Percentiles rank a stretch among this genome's conserved stretches.
Conservation (phyloP, 2,329 filamentous ascomycete species). For the Fusarium palustre region DNA sequence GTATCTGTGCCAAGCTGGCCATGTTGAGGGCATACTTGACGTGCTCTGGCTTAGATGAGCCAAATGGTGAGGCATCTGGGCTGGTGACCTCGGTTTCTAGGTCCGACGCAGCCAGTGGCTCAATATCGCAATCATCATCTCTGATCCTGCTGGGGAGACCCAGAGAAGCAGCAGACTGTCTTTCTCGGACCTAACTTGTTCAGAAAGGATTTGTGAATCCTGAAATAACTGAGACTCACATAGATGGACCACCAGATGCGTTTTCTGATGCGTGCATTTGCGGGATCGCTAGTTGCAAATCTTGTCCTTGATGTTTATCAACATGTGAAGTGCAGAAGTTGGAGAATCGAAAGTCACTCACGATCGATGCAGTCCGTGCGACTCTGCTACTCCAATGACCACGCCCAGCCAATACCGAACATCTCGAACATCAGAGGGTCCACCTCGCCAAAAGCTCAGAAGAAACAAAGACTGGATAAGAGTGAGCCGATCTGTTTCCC, state of each 20-base stretch:
- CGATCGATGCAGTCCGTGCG: neutral
- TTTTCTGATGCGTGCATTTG: neutral
- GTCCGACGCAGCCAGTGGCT: neutral
- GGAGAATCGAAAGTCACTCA: neutral
- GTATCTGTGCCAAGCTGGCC: neutral
- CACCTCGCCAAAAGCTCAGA: neutral
- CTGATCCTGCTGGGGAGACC: neutral
- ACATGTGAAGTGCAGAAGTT: too few species aligned
- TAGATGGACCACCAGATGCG: neutral
- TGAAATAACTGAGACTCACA: neutral
- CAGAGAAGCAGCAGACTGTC: neutral
- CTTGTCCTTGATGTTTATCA: neutral
- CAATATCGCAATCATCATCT: neutral
- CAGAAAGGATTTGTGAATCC: neutral
- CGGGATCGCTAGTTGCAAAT: neutral
- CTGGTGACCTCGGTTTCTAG: neutral
- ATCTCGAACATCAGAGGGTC: neutral
- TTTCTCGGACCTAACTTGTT: neutral
- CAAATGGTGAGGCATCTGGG: neutral
- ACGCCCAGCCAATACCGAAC: neutral
- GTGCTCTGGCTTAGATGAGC: neutral
- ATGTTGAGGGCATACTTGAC: neutral
- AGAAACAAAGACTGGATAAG: neutral
- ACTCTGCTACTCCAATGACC: neutral
- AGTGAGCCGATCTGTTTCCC: neutral